A percentile compares a stretch with the other conserved stretches of the same genome.
phyloP scores from a whole-genome alignment of 2,329 filamentous ascomycete genomes.

The Trichothecium sympodiale region DNA sequence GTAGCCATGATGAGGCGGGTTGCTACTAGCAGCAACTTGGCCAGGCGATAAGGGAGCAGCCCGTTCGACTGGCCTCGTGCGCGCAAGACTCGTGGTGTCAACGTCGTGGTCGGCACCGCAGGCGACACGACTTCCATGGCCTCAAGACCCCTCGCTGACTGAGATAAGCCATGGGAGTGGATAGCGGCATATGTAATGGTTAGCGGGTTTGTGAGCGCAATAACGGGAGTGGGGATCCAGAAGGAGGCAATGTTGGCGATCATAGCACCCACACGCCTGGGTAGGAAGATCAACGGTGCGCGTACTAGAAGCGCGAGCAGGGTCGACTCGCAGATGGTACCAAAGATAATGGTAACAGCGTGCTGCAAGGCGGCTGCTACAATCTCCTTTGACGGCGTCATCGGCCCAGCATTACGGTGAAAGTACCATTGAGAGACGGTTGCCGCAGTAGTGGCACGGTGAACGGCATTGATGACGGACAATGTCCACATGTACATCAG shows the following conservation, averaged over 20 bases:
- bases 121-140: conserved; percentile 73
- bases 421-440: conserved; percentile 99
- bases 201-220: conserved; percentile 79
- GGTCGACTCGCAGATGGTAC: conserved; percentile 82
- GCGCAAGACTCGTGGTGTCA: conserved; percentile 44
- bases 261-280: conserved; percentile 52
- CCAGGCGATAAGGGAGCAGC: conserved; percentile 78
- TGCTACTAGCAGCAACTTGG: conserved; percentile 84
- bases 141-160: conserved; percentile 67
- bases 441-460: conserved; percentile 83
- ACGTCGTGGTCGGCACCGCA: conserved; percentile 61
- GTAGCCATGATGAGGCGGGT: conserved; percentile 86
- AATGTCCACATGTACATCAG: conserved; percentile 94
- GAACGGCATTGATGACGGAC: conserved; percentile 75
- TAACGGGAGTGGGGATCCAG: conserved; percentile 74
- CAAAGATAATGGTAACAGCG: conserved; percentile 76
- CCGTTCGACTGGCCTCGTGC: conserved; percentile 30
- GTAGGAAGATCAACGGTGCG: conserved; percentile 75
- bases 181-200: conserved; percentile 90
- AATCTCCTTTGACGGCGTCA: conserved; percentile 67
- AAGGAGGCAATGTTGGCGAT: conserved; percentile 66
- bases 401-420: conserved; percentile 72
- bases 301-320: conserved; percentile 71
- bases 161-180: conserved; percentile 72
- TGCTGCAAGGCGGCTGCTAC: conserved; percentile 76